Conservation (phyloP, 2,329 filamentous ascomycete genomes). For the Cladosporium sp. region DNA sequence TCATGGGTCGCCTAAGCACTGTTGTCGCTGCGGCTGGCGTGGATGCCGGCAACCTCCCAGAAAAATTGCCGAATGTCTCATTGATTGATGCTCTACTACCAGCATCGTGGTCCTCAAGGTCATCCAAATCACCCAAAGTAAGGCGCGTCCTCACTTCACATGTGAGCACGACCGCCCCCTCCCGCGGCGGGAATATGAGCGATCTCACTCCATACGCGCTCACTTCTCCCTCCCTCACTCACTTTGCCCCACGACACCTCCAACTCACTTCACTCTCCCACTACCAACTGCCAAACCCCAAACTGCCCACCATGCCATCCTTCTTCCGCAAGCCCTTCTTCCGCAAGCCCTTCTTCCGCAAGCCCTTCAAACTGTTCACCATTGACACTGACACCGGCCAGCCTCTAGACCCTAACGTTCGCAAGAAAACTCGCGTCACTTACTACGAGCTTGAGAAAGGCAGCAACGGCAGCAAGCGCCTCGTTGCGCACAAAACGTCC, state of each 20-base stretch:
- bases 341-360: conserved; percentile 12
- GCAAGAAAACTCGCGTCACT: conserved; percentile 22
- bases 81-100: conserved; percentile 35
- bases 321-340: conserved; percentile 11
- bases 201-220: too few species aligned
- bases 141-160: not conserved
- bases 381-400: conserved; percentile 34
- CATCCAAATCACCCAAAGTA: conserved; percentile 1
- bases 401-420: conserved; percentile 26
- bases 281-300: not conserved
- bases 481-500: conserved; percentile 29
- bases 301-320: too few species aligned
- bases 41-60: conserved; percentile 31
- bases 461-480: conserved; percentile 27
- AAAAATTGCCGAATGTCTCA: conserved; percentile 32
- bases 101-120: conserved; percentile 5
- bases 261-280: not conserved
- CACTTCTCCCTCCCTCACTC: not conserved
- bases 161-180: not conserved
- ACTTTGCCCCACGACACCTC: not conserved
- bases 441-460: conserved; percentile 31
- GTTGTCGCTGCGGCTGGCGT: conserved; percentile 29
- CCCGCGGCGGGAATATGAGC: not conserved
- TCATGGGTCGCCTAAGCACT: conserved; percentile 34
- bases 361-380: conserved; percentile 23